A percentile compares a stretch with the other conserved stretches of the same genome.
Conservation (phyloP, 2,329 filamentous ascomycete species). For the Alternaria alternata region DNA sequence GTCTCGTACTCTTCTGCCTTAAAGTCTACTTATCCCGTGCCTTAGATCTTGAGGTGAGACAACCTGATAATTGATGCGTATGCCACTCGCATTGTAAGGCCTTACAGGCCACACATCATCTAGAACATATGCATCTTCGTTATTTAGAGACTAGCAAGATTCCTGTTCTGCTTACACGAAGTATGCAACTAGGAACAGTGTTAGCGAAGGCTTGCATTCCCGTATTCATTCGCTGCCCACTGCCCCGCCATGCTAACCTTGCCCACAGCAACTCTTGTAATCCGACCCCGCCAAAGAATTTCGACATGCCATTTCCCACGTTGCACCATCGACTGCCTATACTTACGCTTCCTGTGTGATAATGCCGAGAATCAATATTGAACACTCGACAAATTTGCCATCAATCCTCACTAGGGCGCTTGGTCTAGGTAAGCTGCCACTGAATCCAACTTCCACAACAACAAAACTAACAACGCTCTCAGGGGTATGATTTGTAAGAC, state of each 20-base stretch:
- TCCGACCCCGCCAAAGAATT: neutral
- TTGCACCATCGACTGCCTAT: no score
- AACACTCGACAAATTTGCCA: neutral
- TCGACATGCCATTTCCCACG: neutral
- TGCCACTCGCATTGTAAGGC: no score
- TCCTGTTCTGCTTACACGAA: neutral
- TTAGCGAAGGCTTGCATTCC: neutral
- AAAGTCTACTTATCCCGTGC: no score
- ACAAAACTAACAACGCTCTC: no score
- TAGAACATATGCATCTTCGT: no score
- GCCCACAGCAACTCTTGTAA: neutral
- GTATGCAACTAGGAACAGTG: neutral
- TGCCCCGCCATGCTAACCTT: neutral
- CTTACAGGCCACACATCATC: no score
- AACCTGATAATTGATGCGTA: no score
- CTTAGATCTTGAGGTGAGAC: rapidly evolving
- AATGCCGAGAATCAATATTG: no score
- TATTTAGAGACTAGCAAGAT: no score
- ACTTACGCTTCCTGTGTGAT: no score
- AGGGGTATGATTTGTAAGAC: constrained; percentile 16
- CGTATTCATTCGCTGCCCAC: neutral
- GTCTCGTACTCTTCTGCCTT: neutral
- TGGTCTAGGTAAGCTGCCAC: neutral
- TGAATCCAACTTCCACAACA: no score
- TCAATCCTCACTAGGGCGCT: constrained; percentile 8